Conservation (phyloP, 257 asterid species). For the Forsythia viridissima region DNA sequence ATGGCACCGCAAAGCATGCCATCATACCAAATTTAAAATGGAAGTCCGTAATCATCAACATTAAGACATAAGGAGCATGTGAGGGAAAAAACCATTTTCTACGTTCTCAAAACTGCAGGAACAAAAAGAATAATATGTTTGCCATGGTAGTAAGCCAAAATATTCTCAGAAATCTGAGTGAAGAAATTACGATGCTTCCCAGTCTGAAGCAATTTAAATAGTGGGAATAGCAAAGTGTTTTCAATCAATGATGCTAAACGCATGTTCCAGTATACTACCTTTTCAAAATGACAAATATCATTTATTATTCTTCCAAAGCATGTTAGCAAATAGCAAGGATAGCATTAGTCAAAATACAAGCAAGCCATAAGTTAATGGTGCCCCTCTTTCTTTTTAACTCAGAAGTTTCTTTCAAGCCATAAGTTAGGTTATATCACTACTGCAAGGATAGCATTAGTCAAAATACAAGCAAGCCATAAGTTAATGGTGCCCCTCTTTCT, state of each 20-base stretch:
- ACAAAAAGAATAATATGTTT: not conserved
- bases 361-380: not conserved
- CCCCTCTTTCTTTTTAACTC: not conserved
- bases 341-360: not conserved
- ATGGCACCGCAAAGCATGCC: conserved; percentile 5
- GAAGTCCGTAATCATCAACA: conserved; percentile 14
- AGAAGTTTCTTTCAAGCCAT: not conserved
- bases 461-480: not conserved
- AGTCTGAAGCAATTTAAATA: not conserved
- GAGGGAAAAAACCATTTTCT: not conserved
- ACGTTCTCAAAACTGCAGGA: not conserved
- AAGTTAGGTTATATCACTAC: not conserved
- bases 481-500: not conserved
- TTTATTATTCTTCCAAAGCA: not conserved
- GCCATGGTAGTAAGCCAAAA: not conserved
- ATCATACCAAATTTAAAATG: conserved; percentile 16
- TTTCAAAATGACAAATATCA: not conserved
- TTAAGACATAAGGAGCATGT: not conserved
- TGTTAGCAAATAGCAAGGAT: not conserved
- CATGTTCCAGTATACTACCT: not conserved
- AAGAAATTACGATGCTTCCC: not conserved
- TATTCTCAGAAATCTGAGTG: not conserved
- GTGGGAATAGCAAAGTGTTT: not conserved
- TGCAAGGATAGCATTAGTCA: not conserved
- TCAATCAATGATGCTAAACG: not conserved